Evolutionary conservation across 208 protist species (phyloP), one percentile per base, ranked within the genome.

Genomic region (Porcisia hertigi): DNA sequence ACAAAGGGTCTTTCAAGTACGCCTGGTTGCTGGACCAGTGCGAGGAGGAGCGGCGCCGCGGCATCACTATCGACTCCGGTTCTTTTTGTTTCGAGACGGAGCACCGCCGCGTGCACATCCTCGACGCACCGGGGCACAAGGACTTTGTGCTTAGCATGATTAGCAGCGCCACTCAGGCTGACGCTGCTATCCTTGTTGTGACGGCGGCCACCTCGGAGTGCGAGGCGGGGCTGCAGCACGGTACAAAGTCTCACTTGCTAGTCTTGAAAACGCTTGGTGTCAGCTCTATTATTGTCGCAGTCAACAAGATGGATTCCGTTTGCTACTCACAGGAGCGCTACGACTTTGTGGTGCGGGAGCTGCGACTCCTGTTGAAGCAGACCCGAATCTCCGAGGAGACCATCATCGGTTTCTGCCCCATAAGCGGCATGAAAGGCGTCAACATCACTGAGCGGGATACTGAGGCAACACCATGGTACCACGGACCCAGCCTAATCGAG

Each of bases 301-400:
- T 99, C 77, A 99, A 99, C 93, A 99, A 99, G 90, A 99, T 99
- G 98, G 99, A 99, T 90, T 91, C 93, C 36, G 98, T 99, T 4
- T 75, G 85, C 39, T 99, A 94, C 92, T 83, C 83, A 11, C 75
- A 98, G 81, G 96, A 97, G 36, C 78, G 96, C 54, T 99, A 97
- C 80, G 87, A 98, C 71, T 90, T 98, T 78, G 97, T 98, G 59
- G 80, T 93, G 14, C 77, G 78, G 25, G 95, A 98, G 81, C 75
- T 99, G 65, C 92, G 81, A 30, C 85, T 89, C 16, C 98, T 99
- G 76, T 75, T 99, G 23, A 97, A 98, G 83, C 88, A 96, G 73
- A 87, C 88, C 54, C 96, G 97, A 57, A 98, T 96, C 76, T 80
- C 84, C 3, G 86, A 89, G 34, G 84, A 87, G 14, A 71, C 77